These are phyloP conservation scores for Candida pini DNA, from an alignment of 805 yeast genomes.

Conservation along the genomic window DNA sequence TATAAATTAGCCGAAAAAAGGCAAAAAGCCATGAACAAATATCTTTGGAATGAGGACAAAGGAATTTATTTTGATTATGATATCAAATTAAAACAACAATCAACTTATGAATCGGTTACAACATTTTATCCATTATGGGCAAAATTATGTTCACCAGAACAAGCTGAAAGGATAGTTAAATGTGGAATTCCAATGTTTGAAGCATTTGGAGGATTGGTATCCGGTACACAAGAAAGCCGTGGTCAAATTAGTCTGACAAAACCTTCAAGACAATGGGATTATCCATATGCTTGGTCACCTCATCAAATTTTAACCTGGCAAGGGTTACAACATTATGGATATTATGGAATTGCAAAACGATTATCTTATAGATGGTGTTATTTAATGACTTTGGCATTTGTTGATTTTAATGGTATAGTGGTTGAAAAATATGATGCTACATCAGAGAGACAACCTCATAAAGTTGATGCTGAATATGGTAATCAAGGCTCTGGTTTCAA, in stretches of 20 bases:
- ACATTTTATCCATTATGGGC: constrained; percentile 93
- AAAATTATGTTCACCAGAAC: constrained; percentile 56
- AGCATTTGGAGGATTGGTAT: constrained; percentile 80
- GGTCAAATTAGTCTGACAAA: constrained; percentile 63
- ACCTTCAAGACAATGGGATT: constrained; percentile 97
- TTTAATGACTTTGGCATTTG: constrained; percentile 84
- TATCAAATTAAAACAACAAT: constrained; percentile 46
- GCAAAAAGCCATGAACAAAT: constrained; percentile 51
- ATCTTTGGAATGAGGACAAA: constrained; percentile 77
- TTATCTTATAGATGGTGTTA: constrained; percentile 84
- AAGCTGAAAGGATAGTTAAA: constrained; percentile 58
- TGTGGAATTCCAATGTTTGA: constrained; percentile 67
- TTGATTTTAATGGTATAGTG: constrained; percentile 88
- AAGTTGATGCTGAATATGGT: constrained; percentile 94
- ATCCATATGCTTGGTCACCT: constrained; percentile 98
- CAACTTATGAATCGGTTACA: constrained; percentile 78
- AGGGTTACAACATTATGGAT: constrained; percentile 74
- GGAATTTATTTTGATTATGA: constrained; percentile 85
- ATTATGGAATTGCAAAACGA: constrained; percentile 55
- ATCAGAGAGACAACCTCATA: constrained; percentile 75
- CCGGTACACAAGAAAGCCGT: constrained; percentile 72
- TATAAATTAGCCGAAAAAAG: constrained; percentile 48
- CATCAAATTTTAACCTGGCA: constrained; percentile 94
- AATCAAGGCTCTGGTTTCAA: constrained; percentile 91
- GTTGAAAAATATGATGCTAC: constrained; percentile 95